phyloP scores from a whole-genome alignment of 1,284 basidiomycete genomes.

The Heterobasidion occidentale region DNA sequence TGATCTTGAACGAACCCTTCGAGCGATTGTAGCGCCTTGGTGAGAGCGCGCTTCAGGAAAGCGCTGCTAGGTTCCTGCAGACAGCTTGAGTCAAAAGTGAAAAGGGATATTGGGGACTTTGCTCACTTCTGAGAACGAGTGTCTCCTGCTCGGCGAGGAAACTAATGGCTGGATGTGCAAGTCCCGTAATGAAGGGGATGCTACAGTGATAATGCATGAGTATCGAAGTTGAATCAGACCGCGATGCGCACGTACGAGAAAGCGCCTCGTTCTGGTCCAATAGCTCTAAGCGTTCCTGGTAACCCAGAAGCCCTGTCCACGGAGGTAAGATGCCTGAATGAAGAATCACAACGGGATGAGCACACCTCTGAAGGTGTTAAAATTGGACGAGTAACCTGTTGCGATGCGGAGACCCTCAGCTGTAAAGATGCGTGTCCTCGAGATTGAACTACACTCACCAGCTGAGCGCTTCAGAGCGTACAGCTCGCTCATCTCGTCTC shows the following conservation, averaged over 20 bases:
- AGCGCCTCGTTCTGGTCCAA: slow-evolving; percentile 28
- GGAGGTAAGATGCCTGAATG: slow-evolving; percentile 7
- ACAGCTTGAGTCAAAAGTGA: neutral
- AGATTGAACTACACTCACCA: slow-evolving; percentile 24
- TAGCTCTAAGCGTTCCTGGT: slow-evolving; percentile 21
- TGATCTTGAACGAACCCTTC: slow-evolving; percentile 32
- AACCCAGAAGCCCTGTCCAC: slow-evolving; percentile 34
- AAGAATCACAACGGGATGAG: neutral
- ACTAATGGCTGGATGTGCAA: slow-evolving; percentile 3
- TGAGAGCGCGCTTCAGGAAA: slow-evolving; percentile 38
- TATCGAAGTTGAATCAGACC: neutral
- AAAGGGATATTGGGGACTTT: neutral
- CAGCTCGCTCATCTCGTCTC: slow-evolving; percentile 23
- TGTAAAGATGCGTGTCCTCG: neutral
- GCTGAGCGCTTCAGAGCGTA: slow-evolving; percentile 32
- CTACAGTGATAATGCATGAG: neutral
- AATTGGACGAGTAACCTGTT: slow-evolving; percentile 47
- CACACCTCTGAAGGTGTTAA: slow-evolving; percentile 47
- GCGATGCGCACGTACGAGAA: slow-evolving; percentile 24
- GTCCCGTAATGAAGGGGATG: too few relatives aligned
- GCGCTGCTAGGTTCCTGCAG: slow-evolving; percentile 23
- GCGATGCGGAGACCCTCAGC: slow-evolving; percentile 5
- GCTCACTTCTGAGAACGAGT: slow-evolving; percentile 3
- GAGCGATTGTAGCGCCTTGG: slow-evolving; percentile 42
- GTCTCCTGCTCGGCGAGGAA: slow-evolving; percentile 3